These are phyloP conservation scores for Apiotrichum gracile DNA, from an alignment of 1,284 basidiomycete genomes.

Conservation along the genomic window DNA sequence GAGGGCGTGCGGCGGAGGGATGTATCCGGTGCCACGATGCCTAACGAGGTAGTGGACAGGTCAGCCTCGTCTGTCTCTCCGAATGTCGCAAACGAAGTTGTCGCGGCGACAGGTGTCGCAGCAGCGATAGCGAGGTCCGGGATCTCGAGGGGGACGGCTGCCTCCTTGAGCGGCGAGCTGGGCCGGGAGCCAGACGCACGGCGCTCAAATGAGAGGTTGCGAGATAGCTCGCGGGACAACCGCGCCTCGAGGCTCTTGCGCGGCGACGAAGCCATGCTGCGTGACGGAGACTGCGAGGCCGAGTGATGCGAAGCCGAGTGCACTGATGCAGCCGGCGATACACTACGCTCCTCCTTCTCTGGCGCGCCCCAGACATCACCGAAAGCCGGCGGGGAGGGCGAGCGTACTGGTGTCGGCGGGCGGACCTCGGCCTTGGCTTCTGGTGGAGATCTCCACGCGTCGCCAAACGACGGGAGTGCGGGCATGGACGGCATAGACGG, in stretches of 20 bases:
- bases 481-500: neutral
- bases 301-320: neutral
- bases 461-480: neutral
- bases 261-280: neutral
- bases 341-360: neutral
- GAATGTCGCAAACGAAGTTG: neutral
- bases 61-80: neutral
- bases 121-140: neutral
- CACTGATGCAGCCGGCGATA: neutral
- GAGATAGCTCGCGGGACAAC: neutral
- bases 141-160: neutral
- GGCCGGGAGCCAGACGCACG: neutral
- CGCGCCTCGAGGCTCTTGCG: slow-evolving; percentile 2
- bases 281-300: neutral
- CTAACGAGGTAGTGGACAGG: neutral
- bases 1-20: neutral
- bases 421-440: neutral
- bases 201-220: neutral
- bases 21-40: neutral
- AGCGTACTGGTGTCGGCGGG: neutral
- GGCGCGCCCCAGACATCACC: neutral
- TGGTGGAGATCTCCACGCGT: neutral
- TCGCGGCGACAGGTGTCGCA: neutral
- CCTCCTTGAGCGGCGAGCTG: neutral
- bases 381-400: neutral